Base-by-base conservation (phyloP, 2,329 filamentous ascomycete genomes). In the Botrytis aclada region DNA sequence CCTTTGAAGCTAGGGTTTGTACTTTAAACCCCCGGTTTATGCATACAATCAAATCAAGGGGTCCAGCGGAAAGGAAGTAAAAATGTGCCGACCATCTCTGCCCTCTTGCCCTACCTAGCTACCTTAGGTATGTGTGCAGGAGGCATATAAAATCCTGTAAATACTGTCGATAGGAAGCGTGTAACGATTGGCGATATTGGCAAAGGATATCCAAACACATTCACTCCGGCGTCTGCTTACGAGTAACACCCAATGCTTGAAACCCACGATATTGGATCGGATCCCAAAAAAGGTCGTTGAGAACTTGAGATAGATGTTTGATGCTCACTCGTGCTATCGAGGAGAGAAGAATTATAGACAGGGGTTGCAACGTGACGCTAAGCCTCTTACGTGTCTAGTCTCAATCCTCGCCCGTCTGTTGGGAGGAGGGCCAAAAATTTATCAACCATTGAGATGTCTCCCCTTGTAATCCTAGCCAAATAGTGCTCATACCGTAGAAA, bases 391-490 rank as follows among this genome's bases (percentile, higher is more conserved):
- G n/a, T 29, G 20, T 39, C 62, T 72, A 72, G 70, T 37, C 32
- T 34, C 45, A 60, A 56, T 61, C 47, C 29, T 60, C 70, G 20
- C 32, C 70, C 39, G 70, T 72, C 70, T 72, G 70, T 72, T 72
- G 70, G 70, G 70, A 72, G 70, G 70, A 66, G 34, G 39, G 34
- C 62, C 62, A 67, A 72, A 72, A 69, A 61, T 47, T 45, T 29
- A 41, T 72, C 70, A 72, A 67, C 70, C 70, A 67, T 72, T 72
- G 70, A 67, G 47, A 45, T 37, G 43, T 25, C 37, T 66, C 34
- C 37, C 45, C 69, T 66, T 56, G 69, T 72, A 54, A 72, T 72
- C 60, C 70, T 37, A 60, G 70, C 43, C 25, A 47, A 67, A 29
- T 56, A 56, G 41, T 56, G 43, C 43, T 51, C 43, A 34, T 65